A percentile compares a stretch with the other conserved stretches of the same genome.
Conservation (phyloP, 176 grass and related monocot species). For the maize (Zea mays) region Zm-B73-REFERENCE-NAM-5.0 NC_050103.1:150810001-150810500, state of each 20-base stretch:
- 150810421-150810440: constrained; percentile 77
- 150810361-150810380: constrained; percentile 56
- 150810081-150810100: constrained; percentile 15
- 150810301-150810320: constrained; percentile 44
- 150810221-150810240: constrained; percentile 31
- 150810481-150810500: background rate
- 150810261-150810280: constrained; percentile 50
- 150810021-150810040: constrained; percentile 47
- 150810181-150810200: constrained; percentile 50
- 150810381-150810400: constrained; percentile 75
- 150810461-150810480: constrained; percentile 69
- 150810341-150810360: constrained; percentile 70
- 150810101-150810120: background rate
- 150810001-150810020: no score
- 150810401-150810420: constrained; percentile 79
- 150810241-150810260: constrained; percentile 53
- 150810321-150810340: constrained; percentile 71
- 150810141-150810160: constrained; percentile 83
- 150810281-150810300: constrained; percentile 45
- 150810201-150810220: constrained; percentile 27
- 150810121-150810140: constrained; percentile 61
- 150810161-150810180: constrained; percentile 85
- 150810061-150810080: constrained; percentile 35
- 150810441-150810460: constrained; percentile 83
- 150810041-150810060: constrained; percentile 17